A percentile compares a stretch with the other conserved stretches of the same genome.
These are phyloP conservation scores for Sideroxylon spinosum DNA, from an alignment of 179 eudicot genomes.

Conservation along the genomic window DNA sequence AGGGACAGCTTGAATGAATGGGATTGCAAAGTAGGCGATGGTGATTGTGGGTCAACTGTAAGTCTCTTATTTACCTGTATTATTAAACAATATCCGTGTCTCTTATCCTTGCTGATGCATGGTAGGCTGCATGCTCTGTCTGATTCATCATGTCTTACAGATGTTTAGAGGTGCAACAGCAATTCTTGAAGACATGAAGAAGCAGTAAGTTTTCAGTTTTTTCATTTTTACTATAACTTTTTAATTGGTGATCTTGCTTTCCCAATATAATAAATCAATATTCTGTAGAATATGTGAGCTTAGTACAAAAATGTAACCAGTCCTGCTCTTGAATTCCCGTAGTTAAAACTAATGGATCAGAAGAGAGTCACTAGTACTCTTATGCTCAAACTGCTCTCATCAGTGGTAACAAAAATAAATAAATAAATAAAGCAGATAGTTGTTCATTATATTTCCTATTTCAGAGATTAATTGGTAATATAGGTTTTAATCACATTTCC, in stretches of 20 bases:
- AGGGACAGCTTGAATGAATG: conserved; percentile 82
- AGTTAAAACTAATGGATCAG: neutral
- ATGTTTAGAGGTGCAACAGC: conserved; percentile 90
- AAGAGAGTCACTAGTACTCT: neutral
- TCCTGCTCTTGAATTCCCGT: neutral
- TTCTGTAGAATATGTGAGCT: neutral
- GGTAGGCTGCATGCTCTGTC: conserved; percentile 6
- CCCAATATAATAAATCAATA: neutral
- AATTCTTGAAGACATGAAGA: conserved; percentile 80
- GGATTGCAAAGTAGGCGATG: conserved; percentile 98
- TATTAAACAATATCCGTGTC: conserved; percentile 3
- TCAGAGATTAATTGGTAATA: neutral
- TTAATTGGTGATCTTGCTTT: neutral
- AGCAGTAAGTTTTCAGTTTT: conserved; percentile 41
- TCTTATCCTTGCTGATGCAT: neutral
- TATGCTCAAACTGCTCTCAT: neutral
- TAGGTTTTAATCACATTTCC: neutral
- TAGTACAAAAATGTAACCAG: neutral
- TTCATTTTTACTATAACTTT: neutral
- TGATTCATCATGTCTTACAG: conserved; percentile 38
- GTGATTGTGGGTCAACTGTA: conserved; percentile 99
- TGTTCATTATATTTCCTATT: neutral
- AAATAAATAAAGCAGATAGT: neutral
- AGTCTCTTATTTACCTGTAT: conserved; percentile 23
- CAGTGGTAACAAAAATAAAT: neutral